These are phyloP conservation scores for Jatropha curcas DNA, from an alignment of 345 rosid species.

Conservation along the genomic window DNA sequence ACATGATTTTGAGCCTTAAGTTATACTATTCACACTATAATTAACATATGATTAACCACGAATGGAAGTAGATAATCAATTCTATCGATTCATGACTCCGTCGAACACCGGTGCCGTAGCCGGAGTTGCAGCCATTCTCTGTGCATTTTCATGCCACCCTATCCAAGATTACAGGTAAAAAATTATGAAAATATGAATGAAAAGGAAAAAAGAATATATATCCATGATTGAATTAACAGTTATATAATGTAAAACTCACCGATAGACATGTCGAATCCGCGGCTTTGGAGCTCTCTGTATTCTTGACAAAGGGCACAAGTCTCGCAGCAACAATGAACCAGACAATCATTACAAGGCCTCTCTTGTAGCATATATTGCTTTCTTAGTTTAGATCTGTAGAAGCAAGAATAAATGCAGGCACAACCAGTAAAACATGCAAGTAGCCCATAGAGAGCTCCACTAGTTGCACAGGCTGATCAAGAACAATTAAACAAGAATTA, in stretches of 20 bases:
- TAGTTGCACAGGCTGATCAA: slow-evolving; percentile 34
- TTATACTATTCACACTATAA: no score
- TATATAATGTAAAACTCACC: slow-evolving; percentile 31
- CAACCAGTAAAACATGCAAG: slow-evolving; percentile 10
- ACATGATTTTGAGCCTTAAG: no score
- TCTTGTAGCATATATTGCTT: slow-evolving; percentile 19
- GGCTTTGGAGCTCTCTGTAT: slow-evolving; percentile 40
- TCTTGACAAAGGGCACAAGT: slow-evolving; percentile 34
- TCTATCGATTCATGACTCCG: background rate
- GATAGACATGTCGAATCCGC: slow-evolving; percentile 40
- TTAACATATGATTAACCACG: no score
- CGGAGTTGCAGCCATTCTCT: background rate
- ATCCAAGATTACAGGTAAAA: no score
- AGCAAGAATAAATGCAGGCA: slow-evolving; percentile 20
- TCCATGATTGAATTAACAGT: no score
- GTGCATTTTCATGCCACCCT: slow-evolving; percentile 3
- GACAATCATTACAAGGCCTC: slow-evolving; percentile 24
- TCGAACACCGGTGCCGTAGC: background rate
- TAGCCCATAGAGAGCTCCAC: slow-evolving; percentile 26
- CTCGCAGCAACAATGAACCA: slow-evolving; percentile 26
- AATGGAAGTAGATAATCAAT: no score
- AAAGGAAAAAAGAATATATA: no score
- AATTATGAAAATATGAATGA: no score
- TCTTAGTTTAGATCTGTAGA: slow-evolving; percentile 32
- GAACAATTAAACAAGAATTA: background rate